phyloP scores from a whole-genome alignment of 345 rosid species.

The Ricinus communis region DNA sequence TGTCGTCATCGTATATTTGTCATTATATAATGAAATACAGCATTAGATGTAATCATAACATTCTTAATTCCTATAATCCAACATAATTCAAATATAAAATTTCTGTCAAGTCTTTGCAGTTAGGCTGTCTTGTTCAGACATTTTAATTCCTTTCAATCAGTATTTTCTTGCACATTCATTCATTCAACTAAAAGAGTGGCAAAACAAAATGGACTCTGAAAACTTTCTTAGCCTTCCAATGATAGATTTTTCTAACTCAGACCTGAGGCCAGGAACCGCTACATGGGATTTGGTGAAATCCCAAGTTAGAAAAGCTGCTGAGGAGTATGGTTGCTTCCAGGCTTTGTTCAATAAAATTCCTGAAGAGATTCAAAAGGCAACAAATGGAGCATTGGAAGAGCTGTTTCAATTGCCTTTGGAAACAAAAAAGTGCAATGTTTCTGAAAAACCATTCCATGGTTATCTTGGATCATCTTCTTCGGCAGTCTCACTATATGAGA shows the following conservation, averaged over 20 bases:
- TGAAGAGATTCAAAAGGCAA: constrained; percentile 11
- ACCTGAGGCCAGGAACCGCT: constrained; percentile 5
- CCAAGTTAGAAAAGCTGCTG: constrained; percentile 28
- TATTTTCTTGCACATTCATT: no score
- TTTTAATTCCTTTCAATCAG: no score
- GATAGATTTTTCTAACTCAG: constrained; percentile 31
- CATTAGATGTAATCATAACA: no score
- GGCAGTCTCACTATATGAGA: constrained; percentile 29
- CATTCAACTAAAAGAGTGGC: no score
- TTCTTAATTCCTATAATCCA: no score
- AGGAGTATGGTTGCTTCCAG: constrained; percentile 40
- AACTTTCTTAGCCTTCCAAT: constrained; percentile 17
- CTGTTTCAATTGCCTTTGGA: constrained; percentile 37
- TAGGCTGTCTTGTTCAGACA: no score
- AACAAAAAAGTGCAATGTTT: constrained; percentile 29
- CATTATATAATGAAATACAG: no score
- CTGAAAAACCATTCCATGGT: constrained; percentile 37
- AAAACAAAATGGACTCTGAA: background rate
- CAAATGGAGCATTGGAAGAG: constrained; percentile 21
- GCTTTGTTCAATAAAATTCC: constrained; percentile 29
- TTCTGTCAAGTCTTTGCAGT: no score
- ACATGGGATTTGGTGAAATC: constrained; percentile 9
- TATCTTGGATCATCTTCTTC: constrained; percentile 26
- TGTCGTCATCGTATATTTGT: no score
- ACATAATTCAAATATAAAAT: no score